These are phyloP conservation scores for Solanum dulcamara DNA, from an alignment of 257 asterid species.

Conservation along the genomic window DNA sequence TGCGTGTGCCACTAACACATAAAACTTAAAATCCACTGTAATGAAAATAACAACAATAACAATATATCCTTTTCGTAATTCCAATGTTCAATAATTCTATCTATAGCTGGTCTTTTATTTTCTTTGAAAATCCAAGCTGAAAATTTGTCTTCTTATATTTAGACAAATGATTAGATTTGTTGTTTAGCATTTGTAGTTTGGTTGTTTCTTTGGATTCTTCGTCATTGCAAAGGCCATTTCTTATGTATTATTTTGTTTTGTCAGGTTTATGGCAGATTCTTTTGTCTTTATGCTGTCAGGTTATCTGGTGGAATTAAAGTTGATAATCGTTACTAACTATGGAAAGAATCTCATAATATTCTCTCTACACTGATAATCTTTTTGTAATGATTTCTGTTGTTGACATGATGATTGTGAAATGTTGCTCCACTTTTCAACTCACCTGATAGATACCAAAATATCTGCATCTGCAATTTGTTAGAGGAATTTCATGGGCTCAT, in stretches of 20 bases:
- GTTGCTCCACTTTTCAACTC: background rate
- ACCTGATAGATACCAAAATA: background rate
- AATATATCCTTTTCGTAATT: background rate
- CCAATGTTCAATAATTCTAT: background rate
- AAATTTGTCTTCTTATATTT: background rate
- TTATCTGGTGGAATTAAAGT: background rate
- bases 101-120: constrained; percentile 7
- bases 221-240: constrained; percentile 2
- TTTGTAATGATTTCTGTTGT: too few species aligned
- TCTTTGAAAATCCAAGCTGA: background rate
- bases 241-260: background rate
- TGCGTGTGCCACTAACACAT: background rate
- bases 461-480: background rate
- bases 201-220: constrained; percentile 19
- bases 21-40: too few species aligned
- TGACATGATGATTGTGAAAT: too few species aligned
- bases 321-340: background rate
- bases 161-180: constrained; percentile 6
- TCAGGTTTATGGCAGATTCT: background rate
- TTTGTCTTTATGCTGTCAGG: background rate
- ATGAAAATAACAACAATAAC: too few species aligned
- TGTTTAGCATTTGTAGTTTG: background rate
- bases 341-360: background rate
- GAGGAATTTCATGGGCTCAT: background rate
- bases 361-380: background rate